phyloP scores from a whole-genome alignment of 140 eudicot species.

The Erigeron philadelphicus region DNA sequence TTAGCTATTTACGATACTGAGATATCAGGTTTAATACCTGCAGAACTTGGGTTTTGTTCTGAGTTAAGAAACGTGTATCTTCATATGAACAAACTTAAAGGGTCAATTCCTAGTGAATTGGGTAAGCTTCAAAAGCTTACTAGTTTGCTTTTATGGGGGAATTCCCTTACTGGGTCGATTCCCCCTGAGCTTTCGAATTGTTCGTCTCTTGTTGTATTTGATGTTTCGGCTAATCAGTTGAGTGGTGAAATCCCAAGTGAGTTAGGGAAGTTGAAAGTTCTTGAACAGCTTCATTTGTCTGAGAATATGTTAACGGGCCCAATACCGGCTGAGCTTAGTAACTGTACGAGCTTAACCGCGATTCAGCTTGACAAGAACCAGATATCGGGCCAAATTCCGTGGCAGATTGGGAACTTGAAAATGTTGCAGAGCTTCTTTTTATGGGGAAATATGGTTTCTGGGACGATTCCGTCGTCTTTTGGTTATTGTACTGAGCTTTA shows the following conservation, averaged over 20 bases:
- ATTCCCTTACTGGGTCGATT: constrained; percentile 58
- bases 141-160: constrained; percentile 89
- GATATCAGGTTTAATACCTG: constrained; percentile 61
- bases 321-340: constrained; percentile 70
- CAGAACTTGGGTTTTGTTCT: constrained; percentile 60
- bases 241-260: constrained; percentile 78
- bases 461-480: constrained; percentile 64
- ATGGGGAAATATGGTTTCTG: constrained; percentile 92
- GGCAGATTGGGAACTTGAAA: constrained; percentile 69
- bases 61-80: constrained; percentile 76
- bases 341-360: constrained; percentile 77
- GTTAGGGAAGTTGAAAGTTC: constrained; percentile 60
- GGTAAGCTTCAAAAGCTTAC: constrained; percentile 74
- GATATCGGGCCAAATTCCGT: constrained; percentile 70
- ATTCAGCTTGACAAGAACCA: constrained; percentile 91
- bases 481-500: constrained; percentile 81
- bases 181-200: constrained; percentile 74
- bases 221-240: constrained; percentile 68
- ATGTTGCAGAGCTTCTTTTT: constrained; percentile 72
- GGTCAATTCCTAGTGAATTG: constrained; percentile 58
- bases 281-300: constrained; percentile 88
- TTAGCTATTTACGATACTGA: constrained; percentile 77
- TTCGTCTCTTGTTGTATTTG: constrained; percentile 72
- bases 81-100: constrained; percentile 81
- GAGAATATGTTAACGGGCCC: constrained; percentile 66